Conservation (phyloP, 495 filamentous ascomycete species). For the Tricharina praecox region DNA sequence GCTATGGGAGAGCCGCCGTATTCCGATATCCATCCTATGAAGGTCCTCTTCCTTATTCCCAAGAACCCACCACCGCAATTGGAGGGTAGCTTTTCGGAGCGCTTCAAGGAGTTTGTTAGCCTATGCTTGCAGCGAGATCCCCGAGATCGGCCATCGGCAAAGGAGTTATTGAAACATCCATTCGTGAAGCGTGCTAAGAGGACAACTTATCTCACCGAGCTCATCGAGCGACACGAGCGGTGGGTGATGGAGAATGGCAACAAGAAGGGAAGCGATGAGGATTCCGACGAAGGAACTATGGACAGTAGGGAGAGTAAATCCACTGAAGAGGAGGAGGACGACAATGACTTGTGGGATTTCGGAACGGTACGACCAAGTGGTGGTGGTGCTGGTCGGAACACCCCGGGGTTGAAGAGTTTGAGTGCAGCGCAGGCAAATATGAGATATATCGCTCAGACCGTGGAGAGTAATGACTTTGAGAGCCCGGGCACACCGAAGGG, state of each 20-base stretch:
- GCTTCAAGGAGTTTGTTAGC: slow-evolving; percentile 85
- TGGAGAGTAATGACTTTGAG: slow-evolving; percentile 11
- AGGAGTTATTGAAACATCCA: slow-evolving; percentile 73
- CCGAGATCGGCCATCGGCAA: slow-evolving; percentile 64
- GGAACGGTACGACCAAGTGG: slow-evolving; percentile 66
- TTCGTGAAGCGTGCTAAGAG: slow-evolving; percentile 79
- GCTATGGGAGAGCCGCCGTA: slow-evolving; percentile 85
- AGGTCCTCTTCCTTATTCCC: slow-evolving; percentile 91
- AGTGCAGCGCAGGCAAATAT: slow-evolving; percentile 24
- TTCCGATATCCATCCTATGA: slow-evolving; percentile 88
- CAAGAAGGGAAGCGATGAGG: slow-evolving; percentile 52
- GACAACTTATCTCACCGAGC: slow-evolving; percentile 65
- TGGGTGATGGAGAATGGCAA: slow-evolving; percentile 39
- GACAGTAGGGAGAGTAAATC: slow-evolving; percentile 44
- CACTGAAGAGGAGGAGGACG: slow-evolving; percentile 48
- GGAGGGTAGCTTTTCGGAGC: slow-evolving; percentile 70
- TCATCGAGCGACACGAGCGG: slow-evolving; percentile 48
- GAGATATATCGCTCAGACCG: slow-evolving; percentile 22
- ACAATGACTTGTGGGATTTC: slow-evolving; percentile 85
- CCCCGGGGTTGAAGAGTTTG: slow-evolving; percentile 19
- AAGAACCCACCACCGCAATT: slow-evolving; percentile 75
- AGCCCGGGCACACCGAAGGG: not conserved
- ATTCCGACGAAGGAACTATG: slow-evolving; percentile 45
- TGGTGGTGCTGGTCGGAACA: slow-evolving; percentile 7
- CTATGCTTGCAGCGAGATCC: slow-evolving; percentile 84